These are phyloP conservation scores for Paraconiothyrium brasiliense DNA, from an alignment of 2,329 filamentous ascomycete genomes.

Conservation along the genomic window DNA sequence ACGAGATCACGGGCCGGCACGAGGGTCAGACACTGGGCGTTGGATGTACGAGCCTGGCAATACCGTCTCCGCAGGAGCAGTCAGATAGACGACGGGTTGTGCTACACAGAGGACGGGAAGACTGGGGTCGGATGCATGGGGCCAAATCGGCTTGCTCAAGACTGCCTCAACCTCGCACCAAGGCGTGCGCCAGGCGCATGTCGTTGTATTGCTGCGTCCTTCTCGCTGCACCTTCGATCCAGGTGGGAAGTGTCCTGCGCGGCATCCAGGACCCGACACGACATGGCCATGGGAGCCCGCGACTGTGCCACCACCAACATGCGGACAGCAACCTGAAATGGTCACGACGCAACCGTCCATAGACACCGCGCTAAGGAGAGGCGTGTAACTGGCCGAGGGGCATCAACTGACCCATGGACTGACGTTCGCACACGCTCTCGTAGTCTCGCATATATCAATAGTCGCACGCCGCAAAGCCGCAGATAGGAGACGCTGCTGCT, in stretches of 20 bases:
- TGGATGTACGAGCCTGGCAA: conserved; percentile 32
- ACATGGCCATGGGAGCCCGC: conserved; percentile 1
- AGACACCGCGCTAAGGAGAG: conserved; percentile 13
- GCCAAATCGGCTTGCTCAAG: conserved; percentile 11
- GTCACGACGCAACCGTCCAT: conserved; percentile 3
- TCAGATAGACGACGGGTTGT: conserved; percentile 46
- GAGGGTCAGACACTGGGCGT: conserved; percentile 23
- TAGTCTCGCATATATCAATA: conserved; percentile 32
- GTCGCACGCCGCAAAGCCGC: conserved; percentile 30
- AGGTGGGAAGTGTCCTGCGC: neutral
- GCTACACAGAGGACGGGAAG: conserved; percentile 33
- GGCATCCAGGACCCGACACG: conserved; percentile 6
- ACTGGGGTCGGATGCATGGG: conserved; percentile 33
- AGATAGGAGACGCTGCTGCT: conserved; percentile 22
- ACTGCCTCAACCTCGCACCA: neutral
- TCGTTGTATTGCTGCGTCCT: neutral
- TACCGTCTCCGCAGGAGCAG: conserved; percentile 33
- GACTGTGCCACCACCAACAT: conserved; percentile 16
- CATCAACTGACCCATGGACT: conserved; percentile 15
- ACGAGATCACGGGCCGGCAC: conserved; percentile 46
- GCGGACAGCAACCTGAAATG: conserved; percentile 5
- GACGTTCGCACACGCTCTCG: conserved; percentile 18
- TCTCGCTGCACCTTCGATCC: conserved; percentile 12
- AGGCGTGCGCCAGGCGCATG: neutral
- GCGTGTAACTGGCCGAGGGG: conserved; percentile 12